Base-by-base conservation (phyloP, 345 rosid species). In the Sisymbrium irio region DNA sequence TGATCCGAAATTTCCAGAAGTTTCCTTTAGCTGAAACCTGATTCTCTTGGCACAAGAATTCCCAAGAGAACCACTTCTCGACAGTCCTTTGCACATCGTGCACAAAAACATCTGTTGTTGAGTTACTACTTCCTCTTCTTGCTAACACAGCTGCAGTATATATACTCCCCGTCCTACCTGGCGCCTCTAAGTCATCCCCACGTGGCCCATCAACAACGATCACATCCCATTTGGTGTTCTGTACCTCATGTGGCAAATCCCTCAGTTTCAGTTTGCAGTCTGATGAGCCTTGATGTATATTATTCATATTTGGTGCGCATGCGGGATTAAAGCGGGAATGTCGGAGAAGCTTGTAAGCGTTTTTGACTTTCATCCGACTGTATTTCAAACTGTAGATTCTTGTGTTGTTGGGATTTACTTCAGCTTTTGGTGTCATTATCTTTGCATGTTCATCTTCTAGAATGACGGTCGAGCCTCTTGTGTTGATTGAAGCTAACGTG, bases 1-100 rank as follows among this genome's bases (percentile, higher is more conserved):
- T 51, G 71, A 95, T 77, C 81, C 74, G 77, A 69, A 86, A 91
- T 59, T 78, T 81, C 97, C 97, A 91, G 39, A 88, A 67, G 69
- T 75, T 82, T 28, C 97, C 97, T 78, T 86, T 91, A 3, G 93
- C 82, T 58, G 88, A 85, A 77, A 87, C 83, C 74, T 87, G 76
- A 82, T 95, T 92, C 65, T 87, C 93, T 51, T 88, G 92, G 35
- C 92, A 89, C 19, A 92, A 80, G 69, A 95, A 92, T 36, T 95
- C 97, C 97, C 92, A 84, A 14, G 97, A 91, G 81, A 89, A 83
- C 95, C 97, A 95, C 79, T 82, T 91, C 83, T 95, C 97, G 56
- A 80, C 84, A 2, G 87, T 95, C 47, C 93, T 83, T 75, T 89
- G 82, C 64, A 84, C 78, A 32, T 91, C 96, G 72, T 87, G 97